phyloP scores from a whole-genome alignment of 2,329 filamentous ascomycete species.

The Apiospora sp. region DNA sequence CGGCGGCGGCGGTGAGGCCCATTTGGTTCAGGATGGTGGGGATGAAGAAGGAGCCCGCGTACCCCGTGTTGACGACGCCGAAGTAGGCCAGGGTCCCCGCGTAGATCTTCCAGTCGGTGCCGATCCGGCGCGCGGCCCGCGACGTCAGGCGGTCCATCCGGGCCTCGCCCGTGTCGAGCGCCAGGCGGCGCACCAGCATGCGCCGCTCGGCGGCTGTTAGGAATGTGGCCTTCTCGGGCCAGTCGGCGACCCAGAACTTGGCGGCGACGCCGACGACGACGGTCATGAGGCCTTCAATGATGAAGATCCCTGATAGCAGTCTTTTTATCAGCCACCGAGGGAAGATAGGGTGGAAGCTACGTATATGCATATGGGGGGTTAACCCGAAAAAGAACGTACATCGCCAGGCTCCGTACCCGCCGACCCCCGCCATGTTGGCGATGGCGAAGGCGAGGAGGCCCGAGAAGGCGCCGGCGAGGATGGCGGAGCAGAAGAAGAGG shows the following conservation, averaged over 20 bases:
- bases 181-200: slow-evolving; percentile 43
- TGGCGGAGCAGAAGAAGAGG: slow-evolving; percentile 51
- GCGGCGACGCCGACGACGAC: slow-evolving; percentile 41
- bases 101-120: slow-evolving; percentile 51
- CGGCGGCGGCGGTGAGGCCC: slow-evolving; percentile 45
- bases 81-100: slow-evolving; percentile 47
- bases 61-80: slow-evolving; percentile 54
- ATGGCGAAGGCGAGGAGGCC: slow-evolving; percentile 59
- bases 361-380: neutral
- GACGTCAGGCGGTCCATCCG: slow-evolving; percentile 40
- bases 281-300: slow-evolving; percentile 50
- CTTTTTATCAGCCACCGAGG: too few relatives aligned
- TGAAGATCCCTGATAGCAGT: slow-evolving; percentile 46
- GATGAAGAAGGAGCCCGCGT: slow-evolving; percentile 50
- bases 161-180: slow-evolving; percentile 45
- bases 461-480: slow-evolving; percentile 53
- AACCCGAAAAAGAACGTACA: neutral
- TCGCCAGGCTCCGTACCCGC: slow-evolving; percentile 54
- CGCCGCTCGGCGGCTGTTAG: slow-evolving; percentile 50
- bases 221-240: slow-evolving; percentile 54
- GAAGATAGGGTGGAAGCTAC: neutral
- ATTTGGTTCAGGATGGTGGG: slow-evolving; percentile 52
- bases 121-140: slow-evolving; percentile 40
- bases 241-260: slow-evolving; percentile 57
- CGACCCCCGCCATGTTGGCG: slow-evolving; percentile 51